Evolutionary conservation across 1,284 basidiomycete genomes (phyloP).

Genomic region (Testicularia cyperi): DNA sequence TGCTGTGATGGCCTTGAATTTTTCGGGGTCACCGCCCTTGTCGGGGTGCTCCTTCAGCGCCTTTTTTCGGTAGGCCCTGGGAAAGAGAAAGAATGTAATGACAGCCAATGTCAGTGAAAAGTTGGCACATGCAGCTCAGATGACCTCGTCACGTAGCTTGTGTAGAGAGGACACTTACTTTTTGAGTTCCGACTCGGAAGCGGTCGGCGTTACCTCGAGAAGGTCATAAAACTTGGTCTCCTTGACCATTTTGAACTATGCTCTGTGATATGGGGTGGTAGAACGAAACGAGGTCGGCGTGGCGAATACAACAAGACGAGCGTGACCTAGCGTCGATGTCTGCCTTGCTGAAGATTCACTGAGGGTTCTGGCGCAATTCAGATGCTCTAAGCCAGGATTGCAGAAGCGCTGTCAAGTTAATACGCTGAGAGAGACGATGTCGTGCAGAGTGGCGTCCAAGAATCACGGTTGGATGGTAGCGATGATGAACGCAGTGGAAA

Average conservation of each 20-base stretch:
- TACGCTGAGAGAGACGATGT: too few relatives aligned
- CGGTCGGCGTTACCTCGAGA: constrained; percentile 49
- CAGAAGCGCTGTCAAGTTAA: too few relatives aligned
- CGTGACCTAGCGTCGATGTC: too few relatives aligned
- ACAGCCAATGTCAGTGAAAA: not conserved
- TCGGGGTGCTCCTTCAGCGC: constrained; percentile 72
- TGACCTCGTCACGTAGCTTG: too few relatives aligned
- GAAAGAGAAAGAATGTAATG: not conserved
- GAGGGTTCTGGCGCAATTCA: too few relatives aligned
- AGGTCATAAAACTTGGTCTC: constrained; percentile 58
- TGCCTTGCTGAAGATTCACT: too few relatives aligned
- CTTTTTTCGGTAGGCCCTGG: constrained; percentile 49
- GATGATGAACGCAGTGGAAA: too few relatives aligned
- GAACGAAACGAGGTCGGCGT: not conserved
- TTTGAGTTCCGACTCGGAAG: constrained; percentile 55
- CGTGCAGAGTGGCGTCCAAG: too few relatives aligned
- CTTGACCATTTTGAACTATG: constrained; percentile 39
- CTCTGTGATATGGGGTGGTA: too few relatives aligned
- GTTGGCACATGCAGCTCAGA: not conserved
- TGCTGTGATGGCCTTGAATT: constrained; percentile 96
- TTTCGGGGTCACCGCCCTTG: constrained; percentile 91
- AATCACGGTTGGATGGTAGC: too few relatives aligned
- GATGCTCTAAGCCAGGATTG: too few relatives aligned
- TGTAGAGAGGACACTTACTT: constrained; percentile 45
- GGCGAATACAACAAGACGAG: not conserved